Evolutionary conservation across 148 eudicot species (phyloP), one percentile per base, ranked within the genome.

Genomic region (Fagopyrum esculentum): DNA sequence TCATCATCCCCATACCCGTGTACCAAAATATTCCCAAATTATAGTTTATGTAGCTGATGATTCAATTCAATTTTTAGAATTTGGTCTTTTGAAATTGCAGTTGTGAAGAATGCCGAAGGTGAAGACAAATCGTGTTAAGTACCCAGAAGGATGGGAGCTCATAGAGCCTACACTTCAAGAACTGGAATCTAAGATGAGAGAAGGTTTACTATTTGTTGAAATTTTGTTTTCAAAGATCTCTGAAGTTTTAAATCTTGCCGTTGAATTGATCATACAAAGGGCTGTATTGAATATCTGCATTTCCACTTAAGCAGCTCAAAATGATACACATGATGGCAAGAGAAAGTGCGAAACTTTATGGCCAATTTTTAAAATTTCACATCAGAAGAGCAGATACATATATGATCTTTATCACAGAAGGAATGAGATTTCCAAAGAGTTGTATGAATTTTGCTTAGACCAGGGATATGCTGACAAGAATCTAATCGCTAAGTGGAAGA

Each of bases 401-500:
- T 84, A 64, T 48, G 87, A 84, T 49, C 73, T 84, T 69, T 84
- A 84, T 73, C 45, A 82, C 70, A 75, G 78, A 69, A 84, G 82
- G 76, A 73, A 69, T 57, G 87, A 84, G 66, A 82, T 84, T 66
- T 77, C 84, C 2, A 75, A 82, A 73, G 83, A 81, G 73, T 43
- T 84, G 45, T 84, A 84, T 75, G 87, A 83, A 50, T 83, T 83
- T 69, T 76, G 86, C 77, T 77, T 83, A 72, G 87, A 82, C 22
- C 87, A 84, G 75, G 84, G 87, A 35, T 79, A 84, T 77, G 84
- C 84, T 26, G 87, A 84, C 77, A 79, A 59, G 68, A 84, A 84
- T 70, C 79, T 84, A 1, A 81, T 83, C 73, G 83, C 86, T 45
- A 84, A 84, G 80, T 84, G 87, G 84, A 84, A 82, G 81, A 84